Evolutionary conservation across 179 eudicot genomes (phyloP), one percentile per base, ranked within the genome.

Genomic region (Beta lomatogona): DNA sequence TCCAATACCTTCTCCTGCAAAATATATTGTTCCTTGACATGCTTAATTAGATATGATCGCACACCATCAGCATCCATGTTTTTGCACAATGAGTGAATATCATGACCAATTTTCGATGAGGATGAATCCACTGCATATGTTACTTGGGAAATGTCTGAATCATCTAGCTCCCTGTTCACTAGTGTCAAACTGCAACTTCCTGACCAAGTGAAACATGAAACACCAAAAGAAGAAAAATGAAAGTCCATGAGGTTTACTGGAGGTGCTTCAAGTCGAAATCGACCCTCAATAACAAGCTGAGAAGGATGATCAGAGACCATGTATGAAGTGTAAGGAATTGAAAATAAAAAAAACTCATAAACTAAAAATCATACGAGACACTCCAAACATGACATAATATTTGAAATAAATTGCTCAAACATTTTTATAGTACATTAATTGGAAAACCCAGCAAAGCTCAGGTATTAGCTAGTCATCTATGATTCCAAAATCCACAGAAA

Each of bases 51-150:
- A 71, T 77, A 82, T n/a, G 77, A 71, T 21, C 75, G 57, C 9
- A 81, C 57, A 67, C 79, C 79, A 22, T 44, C 10, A 4, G 74
- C 67, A 55, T 81, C 50, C 83, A 81, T 75, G 6, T 57, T 76
- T 57, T 15, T 75, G 80, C 76, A 76, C 36, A 68, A 67, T 15
- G 60, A 67, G 15, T 59, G 66, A 28, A 81, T 8, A 16, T 66
- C 57, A 55, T 45, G 21, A 31, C 55, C 76, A 52, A 4, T 48
- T 6, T 22, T 52, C 21, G 6, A 73, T 22, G 67, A 63, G 10
- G 64, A 54, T 14, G 6, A 55, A 54, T 28, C 54, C 21, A 13
- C 21, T 57, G 48, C 19, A 75, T 31, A 36, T 18, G 73, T 7
- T 15, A 45, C 11, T 70, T 45, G 25, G 22, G 73, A 1, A 48